These are phyloP conservation scores for Boletus coccyginus DNA, from an alignment of 768 basidiomycete species.

Conservation along the genomic window DNA sequence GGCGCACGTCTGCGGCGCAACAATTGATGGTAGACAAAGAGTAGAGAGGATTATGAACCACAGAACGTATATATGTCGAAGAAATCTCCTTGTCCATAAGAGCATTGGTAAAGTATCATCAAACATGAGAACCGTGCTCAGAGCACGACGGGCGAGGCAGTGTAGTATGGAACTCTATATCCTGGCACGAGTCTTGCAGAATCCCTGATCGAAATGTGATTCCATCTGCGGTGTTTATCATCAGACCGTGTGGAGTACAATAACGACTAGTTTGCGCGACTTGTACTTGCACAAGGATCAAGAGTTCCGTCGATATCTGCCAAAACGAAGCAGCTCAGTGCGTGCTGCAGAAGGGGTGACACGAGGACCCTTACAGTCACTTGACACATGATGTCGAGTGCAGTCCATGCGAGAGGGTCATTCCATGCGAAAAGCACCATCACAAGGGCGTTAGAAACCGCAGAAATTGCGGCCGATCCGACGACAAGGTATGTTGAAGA, in stretches of 20 bases:
- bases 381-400: background rate
- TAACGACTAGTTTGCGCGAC: background rate
- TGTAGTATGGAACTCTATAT: background rate
- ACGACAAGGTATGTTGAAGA: background rate
- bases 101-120: background rate
- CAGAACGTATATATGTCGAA: no score
- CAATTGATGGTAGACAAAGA: no score
- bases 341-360: background rate
- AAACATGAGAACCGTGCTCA: background rate
- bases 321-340: background rate
- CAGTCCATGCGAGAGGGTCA: background rate
- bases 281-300: background rate
- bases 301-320: background rate
- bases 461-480: background rate
- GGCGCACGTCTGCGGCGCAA: no score
- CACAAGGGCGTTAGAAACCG: background rate
- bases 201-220: background rate
- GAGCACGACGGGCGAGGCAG: background rate
- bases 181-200: background rate
- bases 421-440: background rate
- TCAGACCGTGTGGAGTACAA: background rate
- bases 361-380: background rate
- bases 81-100: no score
- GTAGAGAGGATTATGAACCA: no score
- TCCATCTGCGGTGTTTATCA: no score